These are phyloP conservation scores for Colletotrichum falcatum DNA, from an alignment of 2,329 filamentous ascomycete species.

Conservation along the genomic window DNA sequence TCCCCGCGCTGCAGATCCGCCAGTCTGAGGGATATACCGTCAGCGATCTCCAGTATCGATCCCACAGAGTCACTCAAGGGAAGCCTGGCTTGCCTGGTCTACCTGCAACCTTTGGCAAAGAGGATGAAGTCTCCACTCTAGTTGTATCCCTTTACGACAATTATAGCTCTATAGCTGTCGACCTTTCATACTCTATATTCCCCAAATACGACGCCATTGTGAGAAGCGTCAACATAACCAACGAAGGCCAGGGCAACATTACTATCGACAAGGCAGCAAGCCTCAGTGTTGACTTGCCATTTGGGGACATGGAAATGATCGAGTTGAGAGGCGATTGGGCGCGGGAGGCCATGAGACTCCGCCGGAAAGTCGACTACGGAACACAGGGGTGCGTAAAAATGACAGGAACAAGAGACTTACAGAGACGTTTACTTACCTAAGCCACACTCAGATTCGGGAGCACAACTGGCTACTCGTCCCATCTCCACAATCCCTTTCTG, in stretches of 20 bases:
- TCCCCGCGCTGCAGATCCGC: conserved; percentile 70
- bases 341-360: conserved; percentile 66
- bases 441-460: conserved; percentile 66
- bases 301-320: conserved; percentile 71
- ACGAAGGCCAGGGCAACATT: conserved; percentile 65
- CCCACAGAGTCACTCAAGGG: conserved; percentile 65
- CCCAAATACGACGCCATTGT: conserved; percentile 71
- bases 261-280: conserved; percentile 69
- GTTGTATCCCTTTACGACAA: conserved; percentile 69
- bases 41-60: conserved; percentile 68
- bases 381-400: conserved; percentile 59
- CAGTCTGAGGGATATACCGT: conserved; percentile 70
- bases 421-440: neutral
- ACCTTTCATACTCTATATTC: conserved; percentile 73
- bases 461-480: conserved; percentile 71
- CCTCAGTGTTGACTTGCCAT: conserved; percentile 71
- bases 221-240: conserved; percentile 71
- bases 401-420: fast-evolving
- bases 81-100: conserved; percentile 69
- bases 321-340: conserved; percentile 73
- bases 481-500: conserved; percentile 74
- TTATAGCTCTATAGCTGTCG: conserved; percentile 67
- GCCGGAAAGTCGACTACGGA: conserved; percentile 68
- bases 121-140: conserved; percentile 68
- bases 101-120: conserved; percentile 69